Evolutionary conservation across 1,284 basidiomycete genomes (phyloP).

Genomic region (Heterobasidion occidentale): DNA sequence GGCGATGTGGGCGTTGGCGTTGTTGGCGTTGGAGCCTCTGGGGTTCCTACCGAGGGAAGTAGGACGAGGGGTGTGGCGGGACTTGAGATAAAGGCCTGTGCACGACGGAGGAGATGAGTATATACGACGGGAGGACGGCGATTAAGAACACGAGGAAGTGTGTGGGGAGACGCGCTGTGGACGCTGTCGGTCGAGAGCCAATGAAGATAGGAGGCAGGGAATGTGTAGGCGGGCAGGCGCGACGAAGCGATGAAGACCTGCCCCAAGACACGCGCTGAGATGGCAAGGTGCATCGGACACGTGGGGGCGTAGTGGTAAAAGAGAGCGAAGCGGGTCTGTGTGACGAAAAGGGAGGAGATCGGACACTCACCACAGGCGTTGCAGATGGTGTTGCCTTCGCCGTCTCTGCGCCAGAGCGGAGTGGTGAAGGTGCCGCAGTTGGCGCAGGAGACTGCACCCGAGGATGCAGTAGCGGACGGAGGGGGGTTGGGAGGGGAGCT

Average conservation of each 20-base stretch:
- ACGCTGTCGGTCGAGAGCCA: conserved; percentile 12
- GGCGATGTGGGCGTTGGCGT: conserved; percentile 7
- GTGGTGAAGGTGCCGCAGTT: conserved; percentile 72
- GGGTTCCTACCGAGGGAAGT: conserved; percentile 16
- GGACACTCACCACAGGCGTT: conserved; percentile 77
- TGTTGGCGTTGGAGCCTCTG: conserved; percentile 13
- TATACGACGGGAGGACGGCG: conserved; percentile 3
- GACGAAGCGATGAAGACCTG: conserved; percentile 13
- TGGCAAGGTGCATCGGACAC: conserved; percentile 15
- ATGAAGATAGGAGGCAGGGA: conserved; percentile 8
- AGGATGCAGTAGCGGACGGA: conserved; percentile 8
- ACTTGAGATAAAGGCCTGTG: conserved; percentile 29
- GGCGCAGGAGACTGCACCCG: conserved; percentile 35
- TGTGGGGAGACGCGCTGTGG: conserved; percentile 18
- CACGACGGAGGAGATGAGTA: conserved; percentile 6
- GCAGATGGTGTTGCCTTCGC: conserved; percentile 75
- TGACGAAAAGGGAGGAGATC: conserved; percentile 12
- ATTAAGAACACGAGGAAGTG: conserved; percentile 10
- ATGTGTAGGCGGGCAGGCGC: conserved; percentile 10
- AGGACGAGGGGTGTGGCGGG: conserved; percentile 28
- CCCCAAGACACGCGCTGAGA: conserved; percentile 12
- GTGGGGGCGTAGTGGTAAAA: conserved; percentile 15
- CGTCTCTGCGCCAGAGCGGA: conserved; percentile 76
- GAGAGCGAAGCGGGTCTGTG: conserved; percentile 17
- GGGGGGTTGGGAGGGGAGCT: background rate